A percentile compares a stretch with the other conserved stretches of the same genome.
These are phyloP conservation scores for Alternaria triticimaculans DNA, from an alignment of 2,329 filamentous ascomycete genomes.

Conservation along the genomic window DNA sequence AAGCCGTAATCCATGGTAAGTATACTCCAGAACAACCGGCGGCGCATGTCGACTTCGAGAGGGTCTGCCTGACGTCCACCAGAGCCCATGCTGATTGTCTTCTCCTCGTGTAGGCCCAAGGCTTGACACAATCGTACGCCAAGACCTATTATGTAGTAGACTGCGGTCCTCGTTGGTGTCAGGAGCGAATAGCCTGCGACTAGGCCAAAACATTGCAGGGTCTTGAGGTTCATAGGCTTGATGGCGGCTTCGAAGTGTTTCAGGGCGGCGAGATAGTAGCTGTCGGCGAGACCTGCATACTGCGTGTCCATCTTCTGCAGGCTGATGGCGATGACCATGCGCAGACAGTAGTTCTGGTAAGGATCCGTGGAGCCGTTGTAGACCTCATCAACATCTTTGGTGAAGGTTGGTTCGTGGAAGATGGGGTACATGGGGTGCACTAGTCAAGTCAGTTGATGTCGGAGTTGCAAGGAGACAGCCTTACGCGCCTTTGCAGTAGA, in stretches of 20 bases:
- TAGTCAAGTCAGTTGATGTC: constrained; percentile 47
- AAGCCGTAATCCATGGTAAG: constrained; percentile 88
- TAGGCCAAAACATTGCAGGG: constrained; percentile 85
- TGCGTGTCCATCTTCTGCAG: constrained; percentile 88
- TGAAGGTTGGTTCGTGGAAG: constrained; percentile 82
- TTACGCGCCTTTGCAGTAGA: constrained; percentile 76
- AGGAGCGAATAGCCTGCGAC: constrained; percentile 91
- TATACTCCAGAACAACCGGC: constrained; percentile 86
- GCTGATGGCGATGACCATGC: constrained; percentile 93
- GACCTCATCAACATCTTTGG: constrained; percentile 78
- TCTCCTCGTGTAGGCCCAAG: constrained; percentile 84
- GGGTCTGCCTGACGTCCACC: constrained; percentile 68
- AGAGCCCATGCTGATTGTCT: constrained; percentile 74
- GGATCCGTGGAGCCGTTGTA: constrained; percentile 77
- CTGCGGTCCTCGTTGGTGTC: constrained; percentile 88
- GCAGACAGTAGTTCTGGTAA: constrained; percentile 85
- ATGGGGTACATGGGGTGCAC: constrained; percentile 88
- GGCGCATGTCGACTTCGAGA: constrained; percentile 85
- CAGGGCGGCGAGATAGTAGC: constrained; percentile 91
- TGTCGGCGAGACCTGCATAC: constrained; percentile 92
- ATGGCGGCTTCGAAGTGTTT: constrained; percentile 82
- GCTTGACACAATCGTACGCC: constrained; percentile 89
- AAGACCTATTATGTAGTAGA: constrained; percentile 91
- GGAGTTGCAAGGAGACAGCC: background rate
- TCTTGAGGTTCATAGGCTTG: constrained; percentile 86